Conservation (phyloP, 108 stramenopile species). For the Skeletonema menzelii region DNA sequence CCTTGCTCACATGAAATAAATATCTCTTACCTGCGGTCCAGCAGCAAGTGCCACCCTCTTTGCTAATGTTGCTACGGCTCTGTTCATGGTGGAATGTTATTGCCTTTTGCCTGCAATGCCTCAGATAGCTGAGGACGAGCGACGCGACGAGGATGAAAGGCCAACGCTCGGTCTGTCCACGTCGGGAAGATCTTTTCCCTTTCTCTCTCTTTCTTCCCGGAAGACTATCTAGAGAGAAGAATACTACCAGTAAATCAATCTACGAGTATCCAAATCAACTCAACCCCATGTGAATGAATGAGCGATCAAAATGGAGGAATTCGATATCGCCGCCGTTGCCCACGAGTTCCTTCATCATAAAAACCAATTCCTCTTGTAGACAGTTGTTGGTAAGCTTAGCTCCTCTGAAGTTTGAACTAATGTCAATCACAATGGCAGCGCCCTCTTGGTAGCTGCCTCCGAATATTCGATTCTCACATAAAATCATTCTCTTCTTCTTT, state of each 20-base stretch:
- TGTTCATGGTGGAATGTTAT: slow-evolving; percentile 69
- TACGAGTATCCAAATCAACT: neutral
- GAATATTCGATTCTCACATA: neutral
- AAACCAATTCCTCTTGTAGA: neutral
- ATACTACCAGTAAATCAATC: neutral
- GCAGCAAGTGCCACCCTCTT: slow-evolving; percentile 79
- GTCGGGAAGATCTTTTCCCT: neutral
- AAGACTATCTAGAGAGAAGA: no score
- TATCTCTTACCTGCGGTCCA: slow-evolving; percentile 75
- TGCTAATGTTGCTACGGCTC: slow-evolving; percentile 71
- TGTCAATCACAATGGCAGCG: neutral
- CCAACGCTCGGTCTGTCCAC: neutral
- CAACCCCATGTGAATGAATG: neutral
- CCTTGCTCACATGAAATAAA: neutral
- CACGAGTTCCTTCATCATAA: neutral
- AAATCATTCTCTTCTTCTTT: neutral
- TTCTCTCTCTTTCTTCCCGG: no score
- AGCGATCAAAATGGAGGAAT: neutral
- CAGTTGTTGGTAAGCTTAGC: neutral
- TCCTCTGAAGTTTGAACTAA: neutral
- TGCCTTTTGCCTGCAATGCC: no score
- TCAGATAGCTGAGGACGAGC: neutral
- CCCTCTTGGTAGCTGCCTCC: no score
- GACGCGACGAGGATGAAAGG: neutral
- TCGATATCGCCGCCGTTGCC: neutral